Evolutionary conservation across 2,329 filamentous ascomycete genomes (phyloP), one percentile per base, ranked within the genome.

Genomic region (Stagonosporopsis cucurbitacearum): DNA sequence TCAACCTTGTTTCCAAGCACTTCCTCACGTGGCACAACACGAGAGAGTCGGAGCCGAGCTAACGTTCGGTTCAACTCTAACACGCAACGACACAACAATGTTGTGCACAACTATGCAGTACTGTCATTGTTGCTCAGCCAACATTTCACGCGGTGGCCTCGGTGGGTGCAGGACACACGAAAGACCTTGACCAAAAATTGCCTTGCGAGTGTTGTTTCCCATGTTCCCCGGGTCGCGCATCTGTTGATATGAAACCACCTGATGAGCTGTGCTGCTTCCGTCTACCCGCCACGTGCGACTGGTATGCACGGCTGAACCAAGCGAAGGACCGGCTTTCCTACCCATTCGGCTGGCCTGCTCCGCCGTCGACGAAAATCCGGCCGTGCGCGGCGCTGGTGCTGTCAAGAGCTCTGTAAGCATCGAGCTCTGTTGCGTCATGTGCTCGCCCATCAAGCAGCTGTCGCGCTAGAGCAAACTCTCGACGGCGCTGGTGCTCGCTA

Each of bases 401-500:
- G 42, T 51, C 30, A 43, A n/a, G 28, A 25, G 23, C n/a, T n/a
- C n/a, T n/a, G n/a, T n/a, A n/a, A 11, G 23, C 5, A 43, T 42
- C 36, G 43, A 49, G 40, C 37, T 42, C 28, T 45, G 26, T 23
- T 52, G 54, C 44, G 44, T 57, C 54, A 52, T 49, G 54, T 53
- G 44, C 44, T 50, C 40, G 37, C 44, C 51, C 51, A 49, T 33
- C 25, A 6, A 44, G 32, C 44, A n/a, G 35, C 36, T 46, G 32
- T 26, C 37, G 54, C 57, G 55, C 62, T 60, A 58, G 54, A 48
- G 32, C 52, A 42, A 53, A 43, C 42, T 46, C 40, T 54, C 44
- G 37, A 41, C 48, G 47, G 45, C 51, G 54, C 52, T 54, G 54
- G 44, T 33, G 45, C 55, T 53, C 50, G 47, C 47, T 45, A 46